These are phyloP conservation scores for Neocallimastix lanati DNA, from an alignment of 192 early-diverging fungal genomes.

Conservation along the genomic window DNA sequence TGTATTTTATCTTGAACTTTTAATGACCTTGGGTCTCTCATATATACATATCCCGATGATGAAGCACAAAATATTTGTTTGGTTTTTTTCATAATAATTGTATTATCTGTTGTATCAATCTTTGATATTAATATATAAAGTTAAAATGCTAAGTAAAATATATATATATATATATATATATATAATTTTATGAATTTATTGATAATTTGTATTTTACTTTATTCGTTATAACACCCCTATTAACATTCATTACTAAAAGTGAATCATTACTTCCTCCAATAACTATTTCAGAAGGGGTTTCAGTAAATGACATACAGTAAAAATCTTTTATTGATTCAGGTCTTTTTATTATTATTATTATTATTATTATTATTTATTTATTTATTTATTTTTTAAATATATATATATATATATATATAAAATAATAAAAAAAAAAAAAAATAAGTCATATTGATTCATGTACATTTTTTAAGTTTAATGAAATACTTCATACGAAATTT, in stretches of 20 bases:
- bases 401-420: too few relatives aligned
- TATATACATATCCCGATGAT: constrained; percentile 35
- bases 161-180: neutral
- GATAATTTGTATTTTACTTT: neutral
- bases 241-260: neutral
- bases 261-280: neutral
- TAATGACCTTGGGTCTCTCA: constrained; percentile 46
- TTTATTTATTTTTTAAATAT: neutral
- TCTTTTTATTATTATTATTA: neutral
- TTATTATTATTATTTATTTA: neutral
- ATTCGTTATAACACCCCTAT: neutral
- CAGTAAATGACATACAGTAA: neutral
- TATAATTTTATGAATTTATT: too few relatives aligned
- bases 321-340: neutral
- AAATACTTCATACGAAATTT: too few relatives aligned
- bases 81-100: constrained; percentile 47
- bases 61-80: constrained; percentile 44
- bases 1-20: constrained; percentile 40
- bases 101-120: constrained; percentile 22
- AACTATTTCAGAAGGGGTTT: neutral
- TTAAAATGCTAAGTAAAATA: neutral
- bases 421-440: too few relatives aligned
- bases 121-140: neutral
- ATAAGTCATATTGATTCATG: too few relatives aligned
- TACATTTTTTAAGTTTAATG: too few relatives aligned